Evolutionary conservation across 257 asterid genomes (phyloP), one percentile per base, ranked within the genome.

Genomic region (Petrea volubilis): DNA sequence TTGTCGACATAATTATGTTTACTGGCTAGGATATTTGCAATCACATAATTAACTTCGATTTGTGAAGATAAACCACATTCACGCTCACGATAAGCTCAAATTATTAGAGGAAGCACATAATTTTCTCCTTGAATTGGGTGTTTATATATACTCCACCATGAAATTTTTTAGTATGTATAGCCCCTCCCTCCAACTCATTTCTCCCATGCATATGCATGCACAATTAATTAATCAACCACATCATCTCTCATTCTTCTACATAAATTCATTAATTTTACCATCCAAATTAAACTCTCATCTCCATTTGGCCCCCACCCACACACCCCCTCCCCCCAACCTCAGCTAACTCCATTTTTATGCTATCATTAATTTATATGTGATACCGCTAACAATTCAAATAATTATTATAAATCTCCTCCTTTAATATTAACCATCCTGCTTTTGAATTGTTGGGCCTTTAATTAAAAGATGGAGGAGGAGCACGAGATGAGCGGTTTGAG

Each of bases 401-500:
- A n/a, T n/a, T n/a, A n/a, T n/a, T n/a, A n/a, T n/a, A n/a, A n/a
- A n/a, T n/a, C n/a, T n/a, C n/a, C n/a, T n/a, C n/a, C n/a, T n/a
- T n/a, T n/a, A n/a, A n/a, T n/a, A n/a, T n/a, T n/a, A n/a, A n/a
- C n/a, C n/a, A n/a, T n/a, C n/a, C n/a, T n/a, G n/a, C 3, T 8
- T 7, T 11, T 40, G 46, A 40, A 40, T 55, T 9, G 18, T 17
- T n/a, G 6, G 28, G 25, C 7, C 2, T 10, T 4, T 31, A 61
- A 61, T 23, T 6, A 43, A 66, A 50, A 20, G 24, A 63, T 70
- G 75, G 74, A 27, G 69, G 82, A 68, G 70, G 85, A 81, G 29
- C 27, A 43, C 13, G 79, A 64, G 18, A 33, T 55, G 49, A 49
- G 20, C 36, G 64, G 46, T 18, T 53, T 69, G 47, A 64, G 80